Base-by-base conservation (phyloP, 495 filamentous ascomycete species). In the Aspergillus ostianus region DNA sequence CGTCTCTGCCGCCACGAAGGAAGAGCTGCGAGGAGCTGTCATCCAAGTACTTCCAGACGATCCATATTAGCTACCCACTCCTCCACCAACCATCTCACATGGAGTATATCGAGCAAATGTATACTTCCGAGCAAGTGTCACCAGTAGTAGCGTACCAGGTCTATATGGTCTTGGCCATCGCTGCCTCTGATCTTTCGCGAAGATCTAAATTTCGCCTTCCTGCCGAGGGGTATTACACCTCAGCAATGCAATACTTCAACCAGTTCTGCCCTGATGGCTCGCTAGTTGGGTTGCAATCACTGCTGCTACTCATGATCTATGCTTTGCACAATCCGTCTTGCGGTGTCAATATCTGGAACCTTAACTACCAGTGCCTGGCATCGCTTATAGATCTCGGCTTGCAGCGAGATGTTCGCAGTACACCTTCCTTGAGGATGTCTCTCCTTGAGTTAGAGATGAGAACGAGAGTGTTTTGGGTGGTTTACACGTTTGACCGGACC, bases 291-390 rank as follows among this genome's bases (percentile, higher is more conserved):
- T 60, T 81, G 2, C 78, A 81, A 57, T 73, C 72, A 57, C 53
- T 78, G 3, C 60, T 80, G 9, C 64, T 80, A 21, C 67, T 82
- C 5, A 77, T 79, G 64, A 71, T 81, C 0, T 81, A 79, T 64
- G 74, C 76, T 2, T 60, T 82, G 47, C 70, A 79, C 41, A 82
- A 77, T 60, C 72, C 77, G 0, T 77, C 75, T 1, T 75, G 74
- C 41, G 66, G 68, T 10, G 66, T 81, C 21, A 78, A 80, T 61
- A 71, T 78, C 27, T 81, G 79, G 79, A 77, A 74, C 53, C 64
- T 81, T 3, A 78, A 80, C 30, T 80, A 81, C 52, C 77, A 79
- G 53, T 80, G 77, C 36, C 57, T 81, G 13, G 77, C 76, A n/a
- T 63, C 69, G 9, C 62, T 79, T 0, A 73, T 81, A 23, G 79